A percentile compares a stretch with the other conserved stretches of the same genome.
Evolutionary conservation across 192 early-diverging fungal species (phyloP).

Genomic region (Linnemannia hyalina): DNA sequence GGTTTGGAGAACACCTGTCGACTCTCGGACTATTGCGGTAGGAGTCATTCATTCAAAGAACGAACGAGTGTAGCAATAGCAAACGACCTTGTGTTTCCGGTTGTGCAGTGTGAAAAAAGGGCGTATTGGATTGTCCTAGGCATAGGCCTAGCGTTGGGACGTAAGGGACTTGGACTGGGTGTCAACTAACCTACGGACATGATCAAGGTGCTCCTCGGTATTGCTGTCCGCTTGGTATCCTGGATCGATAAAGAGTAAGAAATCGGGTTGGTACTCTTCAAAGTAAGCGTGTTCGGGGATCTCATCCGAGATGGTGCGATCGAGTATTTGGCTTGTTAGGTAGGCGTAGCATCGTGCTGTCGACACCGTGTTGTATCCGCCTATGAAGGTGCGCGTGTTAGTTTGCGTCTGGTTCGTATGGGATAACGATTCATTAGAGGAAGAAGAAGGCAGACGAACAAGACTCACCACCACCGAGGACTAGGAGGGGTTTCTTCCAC

Average conservation of each 20-base stretch:
- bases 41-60: background rate
- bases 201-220: conserved; percentile 25
- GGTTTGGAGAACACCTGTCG: background rate
- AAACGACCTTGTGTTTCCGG: no score
- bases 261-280: conserved; percentile 57
- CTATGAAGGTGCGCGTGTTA: background rate
- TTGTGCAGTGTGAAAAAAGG: no score
- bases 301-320: conserved; percentile 35
- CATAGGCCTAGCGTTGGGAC: background rate
- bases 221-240: conserved; percentile 51
- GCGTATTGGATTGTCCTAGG: no score
- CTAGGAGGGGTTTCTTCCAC: conserved; percentile 49
- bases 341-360: conserved; percentile 85
- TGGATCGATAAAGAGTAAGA: conserved; percentile 38
- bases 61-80: no score
- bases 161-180: background rate
- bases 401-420: conserved; percentile 9
- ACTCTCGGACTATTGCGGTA: background rate
- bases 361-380: conserved; percentile 82
- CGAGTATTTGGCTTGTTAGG: conserved; percentile 74
- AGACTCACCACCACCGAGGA: conserved; percentile 56
- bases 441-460: background rate
- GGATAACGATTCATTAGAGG: conserved; percentile 60
- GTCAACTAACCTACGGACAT: conserved; percentile 8
- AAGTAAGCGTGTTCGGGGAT: conserved; percentile 58